Base-by-base conservation (phyloP, 2,329 filamentous ascomycete genomes). In the Ophiocordyceps sinensis region DNA sequence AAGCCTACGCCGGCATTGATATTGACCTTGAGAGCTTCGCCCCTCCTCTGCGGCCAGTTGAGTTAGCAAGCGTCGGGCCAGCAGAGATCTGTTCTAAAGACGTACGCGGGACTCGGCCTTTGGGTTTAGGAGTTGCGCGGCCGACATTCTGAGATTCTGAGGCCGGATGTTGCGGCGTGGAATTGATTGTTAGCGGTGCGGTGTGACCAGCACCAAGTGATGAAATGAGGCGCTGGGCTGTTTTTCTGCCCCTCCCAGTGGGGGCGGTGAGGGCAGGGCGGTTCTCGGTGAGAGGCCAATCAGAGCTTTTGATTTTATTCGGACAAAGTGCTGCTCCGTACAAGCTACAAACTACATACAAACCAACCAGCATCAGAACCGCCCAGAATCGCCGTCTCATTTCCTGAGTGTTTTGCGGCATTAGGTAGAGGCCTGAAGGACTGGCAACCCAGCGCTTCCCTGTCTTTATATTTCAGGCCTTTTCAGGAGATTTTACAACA, bases 61-160 rank as follows among this genome's bases (percentile, higher is more conserved):
- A 46, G 51, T 54, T 52, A 51, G 51, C 52, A 44, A 45, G 43
- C 44, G 43, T 40, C 41, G 43, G 19, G 13, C 41, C 29, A 43
- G 38, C 45, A 47, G 40, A 44, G 42, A 41, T 46, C 40, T 31
- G 31, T 4, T 39, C 28, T 32, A 38, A 48, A 44, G 49, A 70
- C 83, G 56, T 73, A 93, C 87, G 68, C 91, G 81, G 55, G 88
- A 95, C 71, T 98, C 91, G 58, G 91, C 91, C 73, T 98, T 98
- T 47, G 91, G 91, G 67, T 98, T 98, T 51, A 98, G 82, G 58
- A 98, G 80, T 70, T 96, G 89, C 59, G 91, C 88, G 54, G 91
- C 91, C 68, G 88, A 96, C 91, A 96, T 96, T 40, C 47, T 61
- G 52, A 44, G 41, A 46, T 32, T 45, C 42, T 32, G 35, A 36